These are phyloP conservation scores for Corylus heterophylla DNA, from an alignment of 306 rosid species.

Conservation along the genomic window DNA sequence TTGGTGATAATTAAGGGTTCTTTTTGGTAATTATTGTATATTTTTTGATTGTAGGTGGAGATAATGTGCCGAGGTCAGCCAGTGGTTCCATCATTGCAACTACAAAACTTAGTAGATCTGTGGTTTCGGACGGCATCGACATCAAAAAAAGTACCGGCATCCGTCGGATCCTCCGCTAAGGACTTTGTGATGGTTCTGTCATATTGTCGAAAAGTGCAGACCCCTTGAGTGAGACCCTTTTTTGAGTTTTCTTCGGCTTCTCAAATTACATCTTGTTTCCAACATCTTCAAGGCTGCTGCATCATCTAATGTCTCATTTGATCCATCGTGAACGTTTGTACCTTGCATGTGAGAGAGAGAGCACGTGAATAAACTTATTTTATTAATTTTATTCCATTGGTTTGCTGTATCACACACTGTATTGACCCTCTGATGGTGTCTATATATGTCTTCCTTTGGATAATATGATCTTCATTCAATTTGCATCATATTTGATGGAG, in stretches of 20 bases:
- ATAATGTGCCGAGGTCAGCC: slow-evolving; percentile 84
- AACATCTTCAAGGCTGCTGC: background rate
- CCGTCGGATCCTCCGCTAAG: slow-evolving; percentile 91
- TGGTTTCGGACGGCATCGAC: slow-evolving; percentile 83
- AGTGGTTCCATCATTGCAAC: slow-evolving; percentile 63
- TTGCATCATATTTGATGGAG: background rate
- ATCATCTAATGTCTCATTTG: background rate
- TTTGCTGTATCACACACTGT: background rate
- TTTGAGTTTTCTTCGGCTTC: slow-evolving; percentile 19
- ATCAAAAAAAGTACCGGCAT: slow-evolving; percentile 64
- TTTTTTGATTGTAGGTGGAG: slow-evolving; percentile 61
- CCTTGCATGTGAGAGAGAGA: slow-evolving; percentile 1
- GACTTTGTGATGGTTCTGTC: slow-evolving; percentile 95
- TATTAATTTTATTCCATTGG: slow-evolving; percentile 28
- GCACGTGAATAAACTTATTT: slow-evolving; percentile 30
- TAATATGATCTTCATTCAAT: background rate
- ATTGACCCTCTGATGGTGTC: background rate
- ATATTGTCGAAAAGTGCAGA: slow-evolving; percentile 59
- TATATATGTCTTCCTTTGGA: background rate
- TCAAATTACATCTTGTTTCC: slow-evolving; percentile 19
- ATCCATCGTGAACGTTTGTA: slow-evolving; percentile 12
- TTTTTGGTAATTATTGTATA: background rate
- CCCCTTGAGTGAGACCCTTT: slow-evolving; percentile 32
- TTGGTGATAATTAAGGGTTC: slow-evolving; percentile 12
- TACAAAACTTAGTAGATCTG: slow-evolving; percentile 74